Evolutionary conservation across 805 yeast species (phyloP), one percentile per base, ranked within the genome.

Genomic region (Candida morakotiae): DNA sequence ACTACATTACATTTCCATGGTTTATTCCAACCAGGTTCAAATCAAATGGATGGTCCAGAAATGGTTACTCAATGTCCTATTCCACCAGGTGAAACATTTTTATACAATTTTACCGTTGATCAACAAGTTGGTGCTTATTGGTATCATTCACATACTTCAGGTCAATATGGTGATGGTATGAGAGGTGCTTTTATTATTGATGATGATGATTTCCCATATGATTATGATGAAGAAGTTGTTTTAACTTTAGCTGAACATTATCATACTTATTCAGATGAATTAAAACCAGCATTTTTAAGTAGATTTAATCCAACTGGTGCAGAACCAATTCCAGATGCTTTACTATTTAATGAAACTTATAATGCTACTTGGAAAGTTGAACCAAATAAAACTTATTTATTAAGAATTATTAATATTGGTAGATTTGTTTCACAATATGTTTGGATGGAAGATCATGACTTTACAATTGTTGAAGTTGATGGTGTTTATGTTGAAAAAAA

Each of bases 1-100:
- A 85, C 96, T 28, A 64, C 91, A 5, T 60, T 91, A 52, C 98
- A 93, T 65, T 87, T 87, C 80, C 98, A 91, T 64, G 98, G 98
- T 39, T 55, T 93, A 56, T 93, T 84, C 78, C 87, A 81, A 66
- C 72, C 80, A 47, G 85, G 83, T 19, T 63, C 89, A 11, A 69
- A 58, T 50, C 81, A 73, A 55, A 83, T 84, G 91, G 98, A 91
- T 60, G 98, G 98, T 41, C 94, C 96, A 11, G 84, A 83, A 51
- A 69, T 77, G 76, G 71, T 91, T 31, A 78, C 86, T 24, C 97
- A 91, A 64, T 93, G 98, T 73, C 95, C 96, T 20, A 81, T 87
- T 47, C 80, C 85, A n/a, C 83, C 94, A 5, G 84, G 84, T 38
- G 75, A 76, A 43, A 73, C 84, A 14, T 69, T 77, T 63, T 61